Conservation (phyloP, 1,284 basidiomycete species). For the Melampsora larici-populina region DNA sequence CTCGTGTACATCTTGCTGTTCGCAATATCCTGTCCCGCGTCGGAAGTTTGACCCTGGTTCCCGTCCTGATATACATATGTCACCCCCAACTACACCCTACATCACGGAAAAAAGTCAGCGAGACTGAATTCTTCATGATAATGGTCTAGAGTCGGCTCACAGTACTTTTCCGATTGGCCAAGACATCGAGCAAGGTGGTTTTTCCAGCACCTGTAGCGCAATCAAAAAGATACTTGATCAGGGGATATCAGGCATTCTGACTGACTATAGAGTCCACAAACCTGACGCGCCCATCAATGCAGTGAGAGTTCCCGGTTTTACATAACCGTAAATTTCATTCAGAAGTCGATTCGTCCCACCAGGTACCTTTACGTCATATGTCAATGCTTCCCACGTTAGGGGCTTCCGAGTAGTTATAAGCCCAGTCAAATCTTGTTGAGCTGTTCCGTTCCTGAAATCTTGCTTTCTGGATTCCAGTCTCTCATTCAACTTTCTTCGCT, state of each 20-base stretch:
- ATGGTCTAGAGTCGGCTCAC: not conserved
- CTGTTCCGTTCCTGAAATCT: not conserved
- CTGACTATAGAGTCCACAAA: not conserved
- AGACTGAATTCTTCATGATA: not conserved
- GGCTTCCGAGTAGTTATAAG: slow-evolving; percentile 56
- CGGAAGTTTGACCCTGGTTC: slow-evolving; percentile 57
- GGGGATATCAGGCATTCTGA: not conserved
- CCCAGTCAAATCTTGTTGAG: not conserved
- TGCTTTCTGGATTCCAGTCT: slow-evolving; percentile 57
- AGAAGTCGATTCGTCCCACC: slow-evolving; percentile 58
- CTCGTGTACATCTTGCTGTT: slow-evolving; percentile 63
- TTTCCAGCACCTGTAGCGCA: slow-evolving; percentile 8
- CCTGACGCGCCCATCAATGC: slow-evolving; percentile 71
- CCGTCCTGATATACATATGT: slow-evolving; percentile 59
- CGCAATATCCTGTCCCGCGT: slow-evolving; percentile 62
- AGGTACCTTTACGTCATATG: slow-evolving; percentile 59
- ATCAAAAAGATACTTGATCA: not conserved
- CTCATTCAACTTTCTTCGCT: slow-evolving; percentile 49
- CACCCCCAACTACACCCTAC: slow-evolving; percentile 52
- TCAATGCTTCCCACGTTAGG: slow-evolving; percentile 58
- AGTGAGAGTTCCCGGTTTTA: slow-evolving; percentile 73
- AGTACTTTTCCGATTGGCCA: slow-evolving; percentile 58
- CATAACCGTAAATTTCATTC: slow-evolving; percentile 70
- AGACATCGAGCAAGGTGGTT: slow-evolving; percentile 56
- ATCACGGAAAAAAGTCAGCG: not conserved